Conservation (phyloP, 2,329 filamentous ascomycete genomes). For the Sarocladiaceae sp. region DNA sequence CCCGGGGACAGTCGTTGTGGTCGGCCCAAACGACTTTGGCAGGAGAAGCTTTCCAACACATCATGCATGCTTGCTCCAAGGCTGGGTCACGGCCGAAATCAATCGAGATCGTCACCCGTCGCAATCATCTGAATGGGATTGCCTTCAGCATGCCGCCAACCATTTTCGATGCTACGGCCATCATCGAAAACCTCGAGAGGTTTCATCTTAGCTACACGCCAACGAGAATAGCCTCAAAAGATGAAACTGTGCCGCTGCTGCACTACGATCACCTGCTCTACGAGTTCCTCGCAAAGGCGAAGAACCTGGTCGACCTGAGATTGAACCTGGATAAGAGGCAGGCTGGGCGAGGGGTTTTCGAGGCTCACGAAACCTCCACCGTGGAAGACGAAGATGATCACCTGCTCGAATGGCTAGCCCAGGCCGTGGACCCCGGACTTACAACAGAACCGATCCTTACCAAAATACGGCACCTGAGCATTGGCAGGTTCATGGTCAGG, state of each 20-base stretch:
- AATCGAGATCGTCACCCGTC: slow-evolving; percentile 41
- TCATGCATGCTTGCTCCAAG: slow-evolving; percentile 36
- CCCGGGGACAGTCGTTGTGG: too few species aligned
- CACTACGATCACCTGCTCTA: slow-evolving; percentile 14
- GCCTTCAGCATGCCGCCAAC: slow-evolving; percentile 37
- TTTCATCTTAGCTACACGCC: slow-evolving; percentile 25
- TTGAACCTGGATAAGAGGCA: slow-evolving; percentile 32
- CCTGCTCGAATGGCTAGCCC: slow-evolving; percentile 34
- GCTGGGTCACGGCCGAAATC: slow-evolving; percentile 29
- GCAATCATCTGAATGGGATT: slow-evolving; percentile 32
- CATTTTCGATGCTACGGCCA: slow-evolving; percentile 10
- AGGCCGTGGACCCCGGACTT: slow-evolving; percentile 8
- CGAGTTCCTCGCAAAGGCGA: slow-evolving; percentile 31
- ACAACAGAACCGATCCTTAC: slow-evolving; percentile 23
- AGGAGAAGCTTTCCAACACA: slow-evolving; percentile 25
- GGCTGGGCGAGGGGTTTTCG: slow-evolving; percentile 9
- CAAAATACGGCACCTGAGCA: slow-evolving; percentile 33
- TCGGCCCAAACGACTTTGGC: too few species aligned
- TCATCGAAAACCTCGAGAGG: slow-evolving; percentile 39
- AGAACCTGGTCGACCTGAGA: slow-evolving; percentile 44
- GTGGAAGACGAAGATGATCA: slow-evolving; percentile 8
- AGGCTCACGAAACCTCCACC: neutral
- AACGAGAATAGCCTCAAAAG: too few species aligned
- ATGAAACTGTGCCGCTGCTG: too few species aligned
- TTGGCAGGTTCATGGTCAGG: slow-evolving; percentile 32